Base-by-base conservation (phyloP, 495 filamentous ascomycete genomes). In the Polyplosphaeria fusca region DNA sequence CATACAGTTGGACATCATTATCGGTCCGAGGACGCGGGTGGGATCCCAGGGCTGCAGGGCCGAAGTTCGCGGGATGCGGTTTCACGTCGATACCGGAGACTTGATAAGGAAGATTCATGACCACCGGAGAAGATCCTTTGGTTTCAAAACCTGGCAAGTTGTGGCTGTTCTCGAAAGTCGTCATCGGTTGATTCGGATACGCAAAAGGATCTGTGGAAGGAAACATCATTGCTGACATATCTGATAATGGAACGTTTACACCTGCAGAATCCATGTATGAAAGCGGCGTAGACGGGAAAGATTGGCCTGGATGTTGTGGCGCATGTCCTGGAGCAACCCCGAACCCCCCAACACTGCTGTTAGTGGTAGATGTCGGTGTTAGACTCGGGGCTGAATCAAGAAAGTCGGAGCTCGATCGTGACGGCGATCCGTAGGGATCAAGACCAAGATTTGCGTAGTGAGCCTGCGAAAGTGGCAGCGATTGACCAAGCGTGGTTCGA, bases 141-240 rank as follows among this genome's bases (percentile, higher is more conserved):
- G 22, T 44, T 9, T 73, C 72, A 26, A 76, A 76, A 14, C 71
- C 65, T 27, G 69, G 44, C n/a, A 61, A 67, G 56, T 74, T 71
- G 43, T 58, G 30, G 39, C 11, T 73, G 52, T 79, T 74, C 58
- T 86, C 82, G 40, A 85, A 71, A 1, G 77, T 83, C 2, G 78
- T 86, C 73, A 91, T 81, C 1, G 90, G 88, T 65, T 91, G 89
- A 63, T 85, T 88, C 3, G 91, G 87, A 69, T 96, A 97, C 0
- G 85, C 89, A 55, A 96, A 92, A 0, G 91, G 89, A 66, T 97
- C 91, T 22, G 82, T 79, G 0, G 91, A 89, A 1, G 91, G 86
- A 60, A 96, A 97, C 89, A 96, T 96, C 71, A 95, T 86, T 11
- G 86, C 81, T 69, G 85, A 86, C 16, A 96, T 77, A 67, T 93